Evolutionary conservation across 2,329 filamentous ascomycete genomes (phyloP).

Genomic region (Exserohilum turcica): DNA sequence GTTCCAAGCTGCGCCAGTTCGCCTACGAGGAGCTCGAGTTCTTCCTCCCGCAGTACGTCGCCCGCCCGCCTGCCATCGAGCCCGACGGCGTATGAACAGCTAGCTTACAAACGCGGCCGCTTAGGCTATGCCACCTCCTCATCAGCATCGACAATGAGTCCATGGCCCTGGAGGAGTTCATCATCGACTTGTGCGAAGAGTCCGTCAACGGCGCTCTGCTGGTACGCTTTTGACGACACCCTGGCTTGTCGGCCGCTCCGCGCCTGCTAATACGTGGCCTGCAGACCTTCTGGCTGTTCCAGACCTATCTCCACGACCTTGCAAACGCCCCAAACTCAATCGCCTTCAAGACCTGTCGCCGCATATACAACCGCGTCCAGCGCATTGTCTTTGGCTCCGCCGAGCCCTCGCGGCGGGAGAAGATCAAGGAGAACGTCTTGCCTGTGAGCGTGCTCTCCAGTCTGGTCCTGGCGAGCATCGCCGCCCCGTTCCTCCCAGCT

Average conservation of each 20-base stretch:
- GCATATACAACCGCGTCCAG: constrained; percentile 87
- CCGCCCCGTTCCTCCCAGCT: constrained; percentile 73
- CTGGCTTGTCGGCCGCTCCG: constrained; percentile 27
- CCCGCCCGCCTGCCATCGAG: constrained; percentile 3
- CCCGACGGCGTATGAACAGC: constrained; percentile 21
- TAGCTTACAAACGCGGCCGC: constrained; percentile 49
- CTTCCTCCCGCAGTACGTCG: constrained; percentile 70
- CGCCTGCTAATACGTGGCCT: constrained; percentile 26
- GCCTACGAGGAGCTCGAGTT: constrained; percentile 92
- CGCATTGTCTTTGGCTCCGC: constrained; percentile 82
- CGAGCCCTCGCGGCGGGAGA: constrained; percentile 70
- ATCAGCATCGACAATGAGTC: constrained; percentile 90
- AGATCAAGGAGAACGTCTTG: constrained; percentile 80
- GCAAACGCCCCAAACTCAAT: constrained; percentile 74
- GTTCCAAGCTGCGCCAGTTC: constrained; percentile 86
- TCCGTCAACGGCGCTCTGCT: constrained; percentile 82
- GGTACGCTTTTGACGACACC: constrained; percentile 58
- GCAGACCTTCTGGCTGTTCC: constrained; percentile 89
- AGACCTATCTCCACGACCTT: constrained; percentile 84
- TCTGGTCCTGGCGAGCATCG: constrained; percentile 77
- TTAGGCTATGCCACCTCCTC: constrained; percentile 76
- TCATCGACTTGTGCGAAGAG: constrained; percentile 84
- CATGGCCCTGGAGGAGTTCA: constrained; percentile 87
- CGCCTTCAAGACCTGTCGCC: constrained; percentile 79
- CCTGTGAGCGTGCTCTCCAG: constrained; percentile 82